phyloP scores from a whole-genome alignment of 495 filamentous ascomycete genomes.

The Xylaria intraflava region DNA sequence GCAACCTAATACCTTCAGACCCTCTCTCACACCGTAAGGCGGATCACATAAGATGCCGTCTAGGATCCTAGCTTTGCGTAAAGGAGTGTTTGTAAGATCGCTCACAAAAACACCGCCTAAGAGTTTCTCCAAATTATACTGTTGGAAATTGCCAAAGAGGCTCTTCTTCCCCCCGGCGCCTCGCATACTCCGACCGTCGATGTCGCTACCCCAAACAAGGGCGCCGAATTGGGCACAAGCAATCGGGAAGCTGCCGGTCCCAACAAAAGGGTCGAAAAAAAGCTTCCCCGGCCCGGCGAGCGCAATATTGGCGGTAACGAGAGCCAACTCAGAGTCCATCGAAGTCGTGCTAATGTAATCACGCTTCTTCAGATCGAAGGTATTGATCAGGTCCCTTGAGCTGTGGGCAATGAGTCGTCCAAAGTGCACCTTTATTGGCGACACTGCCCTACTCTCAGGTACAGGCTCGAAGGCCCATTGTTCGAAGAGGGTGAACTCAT shows the following conservation, averaged over 20 bases:
- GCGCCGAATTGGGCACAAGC: conserved; percentile 87
- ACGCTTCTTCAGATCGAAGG: conserved; percentile 86
- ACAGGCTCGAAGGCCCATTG: conserved; percentile 55
- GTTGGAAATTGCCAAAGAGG: conserved; percentile 69
- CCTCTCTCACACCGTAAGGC: conserved; percentile 95
- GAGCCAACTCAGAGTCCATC: conserved; percentile 90
- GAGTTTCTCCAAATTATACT: conserved; percentile 62
- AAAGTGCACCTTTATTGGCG: conserved; percentile 60
- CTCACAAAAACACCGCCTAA: conserved; percentile 74
- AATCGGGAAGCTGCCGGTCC: conserved; percentile 84
- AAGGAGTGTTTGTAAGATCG: conserved; percentile 83
- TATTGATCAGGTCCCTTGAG: conserved; percentile 57
- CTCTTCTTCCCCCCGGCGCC: conserved; percentile 50
- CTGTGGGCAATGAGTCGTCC: conserved; percentile 61
- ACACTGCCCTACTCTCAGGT: conserved; percentile 27
- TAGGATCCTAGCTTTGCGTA: conserved; percentile 57
- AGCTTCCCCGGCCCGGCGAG: conserved; percentile 74
- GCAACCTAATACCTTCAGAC: conserved; percentile 75
- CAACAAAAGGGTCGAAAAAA: conserved; percentile 90
- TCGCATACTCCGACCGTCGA: conserved; percentile 80
- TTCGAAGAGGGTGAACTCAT: conserved; percentile 74
- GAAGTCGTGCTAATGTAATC: conserved; percentile 90
- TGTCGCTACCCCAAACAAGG: conserved; percentile 73
- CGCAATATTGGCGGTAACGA: conserved; percentile 88
- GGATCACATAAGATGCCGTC: conserved; percentile 97